phyloP scores from a whole-genome alignment of 1,139 yeast genomes.

The Meyerozyma sp. region DNA sequence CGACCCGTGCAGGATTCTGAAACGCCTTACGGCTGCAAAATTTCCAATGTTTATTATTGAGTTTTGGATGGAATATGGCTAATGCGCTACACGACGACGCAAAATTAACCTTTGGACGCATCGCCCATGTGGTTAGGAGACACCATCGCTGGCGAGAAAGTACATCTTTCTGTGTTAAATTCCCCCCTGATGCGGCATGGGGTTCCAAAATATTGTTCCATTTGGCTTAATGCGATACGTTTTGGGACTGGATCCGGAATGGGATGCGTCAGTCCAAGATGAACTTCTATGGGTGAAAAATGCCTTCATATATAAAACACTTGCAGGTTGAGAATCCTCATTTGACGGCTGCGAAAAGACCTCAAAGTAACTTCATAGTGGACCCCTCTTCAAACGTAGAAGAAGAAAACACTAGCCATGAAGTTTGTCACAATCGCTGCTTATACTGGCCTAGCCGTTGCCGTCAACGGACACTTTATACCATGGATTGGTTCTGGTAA shows the following conservation, averaged over 20 bases:
- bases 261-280: no score
- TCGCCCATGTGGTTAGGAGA: background rate
- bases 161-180: background rate
- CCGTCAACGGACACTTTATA: background rate
- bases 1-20: background rate
- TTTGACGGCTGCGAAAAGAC: no score
- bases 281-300: no score
- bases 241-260: background rate
- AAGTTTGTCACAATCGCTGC: background rate
- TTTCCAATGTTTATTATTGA: background rate
- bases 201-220: background rate
- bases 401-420: background rate
- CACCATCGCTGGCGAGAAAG: background rate
- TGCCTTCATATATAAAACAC: no score
- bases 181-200: background rate
- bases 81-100: background rate
- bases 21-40: background rate
- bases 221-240: background rate
- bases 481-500: background rate
- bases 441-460: background rate
- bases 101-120: background rate
- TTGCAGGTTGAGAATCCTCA: no score
- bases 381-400: no score
- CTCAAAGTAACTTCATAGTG: no score
- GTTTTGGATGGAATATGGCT: background rate